A percentile compares a stretch with the other conserved stretches of the same genome.
Conservation (phyloP, 2,329 filamentous ascomycete species). For the Pseudogymnoascus sp. region DNA sequence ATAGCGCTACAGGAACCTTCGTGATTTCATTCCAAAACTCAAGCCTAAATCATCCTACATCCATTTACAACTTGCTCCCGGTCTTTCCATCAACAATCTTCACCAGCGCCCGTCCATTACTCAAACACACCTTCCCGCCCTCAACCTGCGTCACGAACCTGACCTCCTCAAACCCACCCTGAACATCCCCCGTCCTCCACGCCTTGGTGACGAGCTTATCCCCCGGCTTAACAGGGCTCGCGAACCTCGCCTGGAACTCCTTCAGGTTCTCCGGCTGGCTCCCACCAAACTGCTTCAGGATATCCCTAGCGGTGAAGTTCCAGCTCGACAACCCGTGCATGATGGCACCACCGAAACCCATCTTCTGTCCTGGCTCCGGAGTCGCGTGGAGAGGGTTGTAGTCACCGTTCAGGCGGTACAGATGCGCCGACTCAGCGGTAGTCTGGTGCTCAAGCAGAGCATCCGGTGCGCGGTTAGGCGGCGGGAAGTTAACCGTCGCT, state of each 20-base stretch:
- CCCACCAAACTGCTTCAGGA: constrained; percentile 62
- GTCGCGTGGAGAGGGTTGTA: constrained; percentile 87
- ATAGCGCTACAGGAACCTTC: too few species aligned
- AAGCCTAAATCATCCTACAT: too few species aligned
- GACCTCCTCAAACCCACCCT: constrained; percentile 62
- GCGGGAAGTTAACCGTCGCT: constrained; percentile 68
- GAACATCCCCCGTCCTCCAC: constrained; percentile 63
- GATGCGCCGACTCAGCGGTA: constrained; percentile 59
- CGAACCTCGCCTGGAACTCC: constrained; percentile 84
- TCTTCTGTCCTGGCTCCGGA: constrained; percentile 71
- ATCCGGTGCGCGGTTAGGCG: constrained; percentile 63
- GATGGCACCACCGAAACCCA: constrained; percentile 82
- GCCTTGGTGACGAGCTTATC: constrained; percentile 70
- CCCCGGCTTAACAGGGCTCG: constrained; percentile 71
- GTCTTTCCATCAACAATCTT: too few species aligned
- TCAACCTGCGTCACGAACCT: constrained; percentile 70
- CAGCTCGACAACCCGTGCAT: constrained; percentile 84
- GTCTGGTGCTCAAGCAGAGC: constrained; percentile 62
- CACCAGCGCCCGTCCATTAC: too few species aligned
- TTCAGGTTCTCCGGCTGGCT: constrained; percentile 70
- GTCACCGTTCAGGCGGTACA: constrained; percentile 81
- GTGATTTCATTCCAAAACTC: too few species aligned
- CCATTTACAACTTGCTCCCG: too few species aligned
- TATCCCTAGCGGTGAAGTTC: constrained; percentile 65
- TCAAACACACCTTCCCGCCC: constrained; percentile 28